Evolutionary conservation across 257 asterid genomes (phyloP).

Genomic region (Catharanthus roseus): DNA sequence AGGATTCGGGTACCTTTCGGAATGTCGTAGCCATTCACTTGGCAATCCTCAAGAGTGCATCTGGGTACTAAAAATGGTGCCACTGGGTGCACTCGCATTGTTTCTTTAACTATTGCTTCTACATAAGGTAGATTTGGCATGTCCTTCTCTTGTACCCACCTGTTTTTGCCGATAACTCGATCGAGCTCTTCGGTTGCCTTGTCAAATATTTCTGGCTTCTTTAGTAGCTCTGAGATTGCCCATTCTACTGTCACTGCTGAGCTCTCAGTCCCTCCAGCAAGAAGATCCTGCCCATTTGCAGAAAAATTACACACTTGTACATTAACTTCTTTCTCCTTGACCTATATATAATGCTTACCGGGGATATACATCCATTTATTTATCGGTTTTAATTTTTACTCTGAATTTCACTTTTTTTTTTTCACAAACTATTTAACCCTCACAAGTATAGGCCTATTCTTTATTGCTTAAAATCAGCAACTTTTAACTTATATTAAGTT

Average conservation of each 20-base stretch:
- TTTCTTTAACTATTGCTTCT: conserved; percentile 34
- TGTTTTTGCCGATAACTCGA: conserved; percentile 44
- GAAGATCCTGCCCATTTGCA: conserved; percentile 41
- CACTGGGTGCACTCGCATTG: conserved; percentile 45
- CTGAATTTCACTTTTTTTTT: too few relatives aligned
- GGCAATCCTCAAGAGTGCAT: conserved; percentile 44
- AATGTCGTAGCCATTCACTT: conserved; percentile 42
- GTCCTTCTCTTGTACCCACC: conserved; percentile 47
- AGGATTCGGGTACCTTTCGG: conserved; percentile 29
- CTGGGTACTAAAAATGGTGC: conserved; percentile 72
- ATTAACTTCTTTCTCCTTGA: too few relatives aligned
- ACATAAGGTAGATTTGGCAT: conserved; percentile 31
- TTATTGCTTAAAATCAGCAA: too few relatives aligned
- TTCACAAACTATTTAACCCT: too few relatives aligned
- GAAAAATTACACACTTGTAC: not conserved
- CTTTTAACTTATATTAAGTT: too few relatives aligned
- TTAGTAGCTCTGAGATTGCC: conserved; percentile 80
- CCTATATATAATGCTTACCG: too few relatives aligned
- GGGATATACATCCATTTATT: too few relatives aligned
- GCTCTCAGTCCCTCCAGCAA: conserved; percentile 91
- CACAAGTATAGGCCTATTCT: too few relatives aligned
- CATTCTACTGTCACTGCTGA: conserved; percentile 82
- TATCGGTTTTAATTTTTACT: too few relatives aligned
- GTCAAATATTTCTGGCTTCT: conserved; percentile 48
- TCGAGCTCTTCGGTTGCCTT: conserved; percentile 71